Evolutionary conservation across 495 filamentous ascomycete genomes (phyloP), one percentile per base, ranked within the genome.

Genomic region (Bathelium albidoporum): DNA sequence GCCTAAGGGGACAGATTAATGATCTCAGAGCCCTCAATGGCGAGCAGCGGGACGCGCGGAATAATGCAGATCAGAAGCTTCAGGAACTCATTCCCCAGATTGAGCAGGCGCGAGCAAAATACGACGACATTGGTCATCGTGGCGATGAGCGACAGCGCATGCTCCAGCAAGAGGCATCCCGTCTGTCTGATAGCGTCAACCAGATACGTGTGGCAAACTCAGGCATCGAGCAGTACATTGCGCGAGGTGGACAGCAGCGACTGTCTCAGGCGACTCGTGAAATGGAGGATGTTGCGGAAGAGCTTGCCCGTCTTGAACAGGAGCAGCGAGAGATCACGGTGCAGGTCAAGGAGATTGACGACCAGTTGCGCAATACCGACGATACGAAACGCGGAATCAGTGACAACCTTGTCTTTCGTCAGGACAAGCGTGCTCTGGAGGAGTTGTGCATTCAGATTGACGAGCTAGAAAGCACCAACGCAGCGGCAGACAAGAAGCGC

Each of bases 371-470:
- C 66, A 88, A 89, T 68, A 87, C 88, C 66, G 86, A 87, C 60
- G 82, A 86, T 61, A 94, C 85, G 20, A 89, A 89, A 74, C 85
- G 87, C 44, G 88, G 85, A 65, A 95, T 97, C 69, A 79, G 79
- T 18, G 91, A 97, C 70, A 97, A 97, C 68, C 76, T 97, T 41
- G 83, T 82, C 26, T 96, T 90, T 70, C 89, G 94, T 58, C 85
- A 86, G 68, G 85, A 85, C 53, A 79, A 83, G 59, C 79, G 85
- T 45, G 81, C 86, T 58, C 78, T 95, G 34, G 77, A 91, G 22
- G 77, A 73, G 18, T 81, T 96, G 2, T 71, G 81, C 61, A 71
- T 68, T 22, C 89, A 95, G 66, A 91, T 98, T 65, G 75, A 78
- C 29, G 83, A 91, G 66, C 81, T 97, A 7, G 85, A 91, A 68